Evolutionary conservation across 768 basidiomycete species (phyloP).

Genomic region (Boletus eberwhitei): DNA sequence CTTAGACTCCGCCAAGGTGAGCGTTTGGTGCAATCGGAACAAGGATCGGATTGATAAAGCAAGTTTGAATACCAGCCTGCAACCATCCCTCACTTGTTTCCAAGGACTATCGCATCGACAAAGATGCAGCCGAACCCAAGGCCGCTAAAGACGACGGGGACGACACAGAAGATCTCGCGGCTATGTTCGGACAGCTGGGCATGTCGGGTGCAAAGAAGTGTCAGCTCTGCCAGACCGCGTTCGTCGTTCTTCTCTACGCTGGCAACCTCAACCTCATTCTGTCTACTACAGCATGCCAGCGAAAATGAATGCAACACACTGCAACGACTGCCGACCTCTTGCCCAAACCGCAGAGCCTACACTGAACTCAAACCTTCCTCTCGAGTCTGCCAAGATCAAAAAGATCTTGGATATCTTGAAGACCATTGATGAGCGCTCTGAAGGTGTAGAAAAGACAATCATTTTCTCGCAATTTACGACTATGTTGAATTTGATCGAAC

Average conservation of each 20-base stretch:
- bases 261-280: neutral
- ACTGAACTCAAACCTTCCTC: slow-evolving; percentile 42
- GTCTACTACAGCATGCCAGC: slow-evolving; percentile 12
- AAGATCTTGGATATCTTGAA: slow-evolving; percentile 73
- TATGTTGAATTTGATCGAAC: slow-evolving; percentile 83
- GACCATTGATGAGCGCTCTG: slow-evolving; percentile 56
- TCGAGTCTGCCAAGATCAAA: slow-evolving; percentile 82
- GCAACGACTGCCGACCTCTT: slow-evolving; percentile 56
- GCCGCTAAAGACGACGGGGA: slow-evolving; percentile 49
- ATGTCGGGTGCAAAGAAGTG: slow-evolving; percentile 63
- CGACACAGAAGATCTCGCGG: slow-evolving; percentile 72
- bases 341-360: slow-evolving; percentile 42
- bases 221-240: slow-evolving; percentile 73
- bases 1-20: slow-evolving; percentile 87
- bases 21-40: slow-evolving; percentile 8
- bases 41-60: neutral
- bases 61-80: slow-evolving; percentile 55
- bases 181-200: slow-evolving; percentile 66
- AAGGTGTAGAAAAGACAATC: slow-evolving; percentile 83
- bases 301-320: slow-evolving; percentile 41
- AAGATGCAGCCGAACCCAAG: slow-evolving; percentile 72
- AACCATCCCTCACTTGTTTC: slow-evolving; percentile 84
- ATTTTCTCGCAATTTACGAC: slow-evolving; percentile 93
- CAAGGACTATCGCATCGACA: slow-evolving; percentile 69
- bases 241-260: slow-evolving; percentile 26